phyloP scores from a whole-genome alignment of 148 eudicot species.

The Amaranthus palmeri region DNA sequence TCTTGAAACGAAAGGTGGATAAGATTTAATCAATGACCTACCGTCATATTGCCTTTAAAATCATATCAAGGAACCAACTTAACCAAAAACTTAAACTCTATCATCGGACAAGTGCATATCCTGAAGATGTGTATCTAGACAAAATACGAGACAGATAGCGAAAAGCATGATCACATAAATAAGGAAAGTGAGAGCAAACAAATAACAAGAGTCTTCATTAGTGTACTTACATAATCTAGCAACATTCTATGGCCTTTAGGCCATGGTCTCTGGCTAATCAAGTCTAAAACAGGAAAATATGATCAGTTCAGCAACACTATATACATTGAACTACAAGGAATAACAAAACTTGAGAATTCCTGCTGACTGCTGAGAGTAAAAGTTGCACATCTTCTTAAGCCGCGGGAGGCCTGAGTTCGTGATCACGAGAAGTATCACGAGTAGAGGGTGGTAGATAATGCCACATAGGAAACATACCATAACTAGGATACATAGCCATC shows the following conservation, averaged over 20 bases:
- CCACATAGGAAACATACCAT: conserved; percentile 84
- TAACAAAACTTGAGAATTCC: conserved; percentile 21
- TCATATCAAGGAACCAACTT: not conserved
- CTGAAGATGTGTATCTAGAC: too few relatives aligned
- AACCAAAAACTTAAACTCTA: not conserved
- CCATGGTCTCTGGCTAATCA: conserved; percentile 9
- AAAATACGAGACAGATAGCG: not conserved
- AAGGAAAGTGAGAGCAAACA: not conserved
- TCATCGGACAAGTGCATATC: not conserved
- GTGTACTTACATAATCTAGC: conserved; percentile 17
- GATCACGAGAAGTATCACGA: conserved; percentile 76
- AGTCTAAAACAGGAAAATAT: conserved; percentile 4
- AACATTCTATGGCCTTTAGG: conserved; percentile 11
- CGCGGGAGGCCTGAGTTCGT: conserved; percentile 91
- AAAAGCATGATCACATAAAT: not conserved
- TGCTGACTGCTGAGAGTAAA: conserved; percentile 1
- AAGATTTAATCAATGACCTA: not conserved
- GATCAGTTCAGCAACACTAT: conserved; percentile 19
- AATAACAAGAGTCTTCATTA: conserved; percentile 10
- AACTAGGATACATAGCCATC: conserved; percentile 69
- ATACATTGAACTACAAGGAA: conserved; percentile 22
- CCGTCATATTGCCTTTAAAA: not conserved
- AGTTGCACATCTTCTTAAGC: conserved; percentile 38
- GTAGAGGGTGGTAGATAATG: conserved; percentile 66
- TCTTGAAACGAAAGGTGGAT: not conserved